These are phyloP conservation scores for Grigorovia transvaalensis DNA, from an alignment of 805 yeast genomes.

Conservation along the genomic window DNA sequence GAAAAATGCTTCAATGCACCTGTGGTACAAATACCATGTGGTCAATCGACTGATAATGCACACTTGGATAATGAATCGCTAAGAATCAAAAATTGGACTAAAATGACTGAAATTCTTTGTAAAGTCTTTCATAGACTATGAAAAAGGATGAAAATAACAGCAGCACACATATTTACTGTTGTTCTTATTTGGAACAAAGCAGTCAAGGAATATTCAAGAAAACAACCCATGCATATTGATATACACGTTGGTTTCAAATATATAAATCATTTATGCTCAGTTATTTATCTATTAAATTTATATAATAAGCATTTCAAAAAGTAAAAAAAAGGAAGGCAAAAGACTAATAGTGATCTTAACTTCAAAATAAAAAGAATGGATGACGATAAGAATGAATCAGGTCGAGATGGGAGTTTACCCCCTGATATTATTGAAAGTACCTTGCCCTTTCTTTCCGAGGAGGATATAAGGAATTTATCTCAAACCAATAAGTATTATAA, in stretches of 20 bases:
- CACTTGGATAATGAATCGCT: slow-evolving; percentile 83
- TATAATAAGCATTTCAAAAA: too few relatives aligned
- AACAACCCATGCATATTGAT: too few relatives aligned
- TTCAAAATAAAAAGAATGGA: background rate
- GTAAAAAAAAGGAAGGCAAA: background rate
- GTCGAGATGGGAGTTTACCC: slow-evolving; percentile 9
- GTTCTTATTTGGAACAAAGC: too few relatives aligned
- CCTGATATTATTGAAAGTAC: slow-evolving; percentile 25
- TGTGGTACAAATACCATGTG: slow-evolving; percentile 94
- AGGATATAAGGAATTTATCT: slow-evolving; percentile 24
- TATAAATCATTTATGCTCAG: too few relatives aligned
- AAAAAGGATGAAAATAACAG: background rate
- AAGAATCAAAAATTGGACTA: slow-evolving; percentile 66
- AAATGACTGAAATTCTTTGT: slow-evolving; percentile 53
- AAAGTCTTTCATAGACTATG: slow-evolving; percentile 39
- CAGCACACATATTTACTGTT: too few relatives aligned
- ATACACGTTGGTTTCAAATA: too few relatives aligned
- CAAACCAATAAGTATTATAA: slow-evolving; percentile 25
- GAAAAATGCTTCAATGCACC: slow-evolving; percentile 77
- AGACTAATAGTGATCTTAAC: background rate
- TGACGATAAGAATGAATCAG: background rate
- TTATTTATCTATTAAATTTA: too few relatives aligned
- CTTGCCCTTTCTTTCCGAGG: slow-evolving; percentile 20
- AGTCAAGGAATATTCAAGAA: too few relatives aligned
- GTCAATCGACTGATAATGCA: slow-evolving; percentile 90